Base-by-base conservation (phyloP, 371 early-diverging fungal species). In the Rhizopus stolonifer region DNA sequence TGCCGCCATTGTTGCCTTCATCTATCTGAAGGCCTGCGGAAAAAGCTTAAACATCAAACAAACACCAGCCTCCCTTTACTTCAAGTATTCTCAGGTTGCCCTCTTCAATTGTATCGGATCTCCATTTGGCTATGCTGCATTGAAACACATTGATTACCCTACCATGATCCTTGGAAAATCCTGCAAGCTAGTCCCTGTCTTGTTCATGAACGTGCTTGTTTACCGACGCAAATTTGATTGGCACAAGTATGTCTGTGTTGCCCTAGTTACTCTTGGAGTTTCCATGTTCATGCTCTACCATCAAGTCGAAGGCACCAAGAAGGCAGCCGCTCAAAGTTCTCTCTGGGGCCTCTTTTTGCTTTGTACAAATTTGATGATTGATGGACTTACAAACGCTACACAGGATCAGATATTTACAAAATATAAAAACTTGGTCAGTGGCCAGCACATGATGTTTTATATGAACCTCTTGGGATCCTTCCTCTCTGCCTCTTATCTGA, bases 401-500 rank as follows among this genome's bases (percentile, higher is more conserved):
- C 99, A 99, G 75, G 99, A 99, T 70, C 88, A 91, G 51, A 87
- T 97, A 31, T 94, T 97, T 69, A 79, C 80, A 32, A 77, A 81
- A 15, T 89, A 82, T 74, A 79, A 81, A 31, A 57, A 71, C 25
- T 50, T 77, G 14, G 83, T 85, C 10, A 80, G 88, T 0, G 94
- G 96, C 5, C 86, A 90, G 51, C 90, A 93, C 38, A 96, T 99
- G 97, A 99, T 99, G 99, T 90, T 92, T 65, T 93, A 82, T 65
- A 94, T 96, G 95, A 98, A 98, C 72, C 61, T 90, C 15, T 81
- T 91, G 64, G 85, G 92, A 31, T 77, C 88, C 1, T 18, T 77
- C 4, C 68, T 89, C 39, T 90, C 94, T 82, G 57, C 77, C 2
- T 21, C 60, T 24, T 96, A 87, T 69, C 78, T 98, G 34, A 26